phyloP scores from a whole-genome alignment of 1,139 yeast genomes.

The Candida tetrigidarum region DNA sequence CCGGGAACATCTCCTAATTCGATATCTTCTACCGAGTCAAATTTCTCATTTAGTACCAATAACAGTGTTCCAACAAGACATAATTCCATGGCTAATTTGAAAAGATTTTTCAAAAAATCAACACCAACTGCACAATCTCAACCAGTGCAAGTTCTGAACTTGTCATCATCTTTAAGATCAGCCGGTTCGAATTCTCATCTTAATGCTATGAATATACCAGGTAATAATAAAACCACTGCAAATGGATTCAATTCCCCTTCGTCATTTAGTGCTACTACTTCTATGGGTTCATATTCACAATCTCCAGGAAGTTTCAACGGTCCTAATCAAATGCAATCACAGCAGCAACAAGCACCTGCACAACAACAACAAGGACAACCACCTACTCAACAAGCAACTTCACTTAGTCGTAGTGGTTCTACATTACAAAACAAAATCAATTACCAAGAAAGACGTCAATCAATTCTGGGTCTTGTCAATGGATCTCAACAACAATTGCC shows the following conservation, averaged over 20 bases:
- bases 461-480: constrained; percentile 36
- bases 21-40: constrained; percentile 42
- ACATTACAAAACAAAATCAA: constrained; percentile 35
- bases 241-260: constrained; percentile 11
- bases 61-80: constrained; percentile 44
- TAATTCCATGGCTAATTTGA: constrained; percentile 76
- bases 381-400: too few relatives aligned
- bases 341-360: neutral
- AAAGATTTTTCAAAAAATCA: constrained; percentile 60
- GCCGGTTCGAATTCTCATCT: constrained; percentile 22
- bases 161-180: constrained; percentile 45
- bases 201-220: constrained; percentile 20
- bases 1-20: constrained; percentile 43
- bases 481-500: constrained; percentile 48
- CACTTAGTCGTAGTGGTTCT: constrained; percentile 33
- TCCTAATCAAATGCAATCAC: neutral
- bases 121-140: constrained; percentile 32
- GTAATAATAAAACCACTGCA: constrained; percentile 13
- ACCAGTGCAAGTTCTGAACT: constrained; percentile 35
- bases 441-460: constrained; percentile 43
- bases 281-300: constrained; percentile 36
- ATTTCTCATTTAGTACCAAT: constrained; percentile 20
- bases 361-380: constrained; percentile 5
- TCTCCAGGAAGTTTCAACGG: constrained; percentile 28
- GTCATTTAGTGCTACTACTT: constrained; percentile 33